A percentile compares a stretch with the other conserved stretches of the same genome.
These are phyloP conservation scores for Leccinellum rugosiceps DNA, from an alignment of 768 basidiomycete species.

Conservation along the genomic window DNA sequence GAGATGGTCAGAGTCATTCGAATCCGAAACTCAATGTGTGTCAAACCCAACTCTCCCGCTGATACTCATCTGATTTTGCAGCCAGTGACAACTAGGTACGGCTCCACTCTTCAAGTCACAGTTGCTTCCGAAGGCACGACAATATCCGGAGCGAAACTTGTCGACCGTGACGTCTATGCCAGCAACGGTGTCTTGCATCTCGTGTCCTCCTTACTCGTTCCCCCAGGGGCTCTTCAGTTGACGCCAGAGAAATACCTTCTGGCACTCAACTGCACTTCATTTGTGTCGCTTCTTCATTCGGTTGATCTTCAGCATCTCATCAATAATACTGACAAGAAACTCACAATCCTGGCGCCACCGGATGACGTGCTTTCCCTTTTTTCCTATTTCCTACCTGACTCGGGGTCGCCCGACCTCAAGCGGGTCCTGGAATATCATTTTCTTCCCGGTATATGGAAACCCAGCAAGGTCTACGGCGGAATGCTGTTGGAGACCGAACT, in stretches of 20 bases:
- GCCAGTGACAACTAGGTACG: conserved; percentile 69
- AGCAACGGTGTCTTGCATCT: conserved; percentile 95
- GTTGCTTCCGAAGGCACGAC: conserved; percentile 52
- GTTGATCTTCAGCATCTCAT: conserved; percentile 69
- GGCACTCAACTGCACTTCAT: conserved; percentile 85
- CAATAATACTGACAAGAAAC: conserved; percentile 63
- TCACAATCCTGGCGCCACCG: conserved; percentile 88
- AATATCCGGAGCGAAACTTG: conserved; percentile 56
- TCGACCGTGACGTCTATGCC: conserved; percentile 84
- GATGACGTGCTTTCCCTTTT: conserved; percentile 78
- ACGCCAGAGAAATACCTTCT: conserved; percentile 96
- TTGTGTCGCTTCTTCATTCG: conserved; percentile 85
- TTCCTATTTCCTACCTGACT: conserved; percentile 53
- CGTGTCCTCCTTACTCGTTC: conserved; percentile 78
- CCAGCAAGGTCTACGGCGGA: conserved; percentile 66
- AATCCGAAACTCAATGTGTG: conserved; percentile 52
- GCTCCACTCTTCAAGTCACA: conserved; percentile 59
- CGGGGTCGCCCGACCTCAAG: conserved; percentile 66
- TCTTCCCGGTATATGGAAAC: conserved; percentile 74
- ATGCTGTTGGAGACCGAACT: conserved; percentile 80
- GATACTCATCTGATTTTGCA: conserved; percentile 13
- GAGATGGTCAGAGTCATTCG: conserved; percentile 64
- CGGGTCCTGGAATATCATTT: conserved; percentile 86
- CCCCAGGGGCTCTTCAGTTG: conserved; percentile 67
- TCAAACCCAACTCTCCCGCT: neutral